Base-by-base conservation (phyloP, 2,329 filamentous ascomycete genomes). In the Chaetomium globosum region DNA sequence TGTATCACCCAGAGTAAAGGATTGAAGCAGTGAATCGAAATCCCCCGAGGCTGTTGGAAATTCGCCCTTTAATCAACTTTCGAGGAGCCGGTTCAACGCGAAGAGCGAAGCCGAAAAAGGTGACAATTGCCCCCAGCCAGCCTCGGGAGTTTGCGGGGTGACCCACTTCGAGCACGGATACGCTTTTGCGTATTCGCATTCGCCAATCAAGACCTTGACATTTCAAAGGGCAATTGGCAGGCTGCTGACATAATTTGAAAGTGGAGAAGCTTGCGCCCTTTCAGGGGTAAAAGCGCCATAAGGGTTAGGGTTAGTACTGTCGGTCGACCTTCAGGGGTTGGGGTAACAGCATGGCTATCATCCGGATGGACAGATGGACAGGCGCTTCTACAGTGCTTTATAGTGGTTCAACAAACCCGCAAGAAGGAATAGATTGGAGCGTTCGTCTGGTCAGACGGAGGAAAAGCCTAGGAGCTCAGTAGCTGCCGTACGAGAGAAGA, bases 101-200 rank as follows among this genome's bases (percentile, higher is more conserved):
- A 33, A 54, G 30, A 62, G 33, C 46, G 59, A 54, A 13, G 52
- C 36, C 61, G 61, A 63, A 64, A 55, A 43, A 48, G 21, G 26
- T 56, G 58, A 43, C 58, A 52, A 21, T 19, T 57, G 33, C 28
- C n/a, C 58, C 36, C 31, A 26, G 21, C 26, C 49, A 49, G 58
- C 62, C 62, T 68, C 61, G 63, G 67, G 31, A 52, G 36, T 63
- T 55, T 54, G 65, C 59, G 67, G 67, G 65, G 65, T 43, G 59
- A 9, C 28, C 67, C 62, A 65, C 62, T 59, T 31, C 10, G 33
- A 36, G 9, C n/a, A n/a, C n/a, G n/a, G n/a, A n/a, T 36, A 12
- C 10, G 7, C 6, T 51, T 46, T 55, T 48, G 8, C 39, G 61
- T 10, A n/a, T 6, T n/a, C 23, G n/a, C 30, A 65, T 67, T 67